These are phyloP conservation scores for Diddensiella santjacobensis DNA, from an alignment of 805 yeast genomes.

Conservation along the genomic window DNA sequence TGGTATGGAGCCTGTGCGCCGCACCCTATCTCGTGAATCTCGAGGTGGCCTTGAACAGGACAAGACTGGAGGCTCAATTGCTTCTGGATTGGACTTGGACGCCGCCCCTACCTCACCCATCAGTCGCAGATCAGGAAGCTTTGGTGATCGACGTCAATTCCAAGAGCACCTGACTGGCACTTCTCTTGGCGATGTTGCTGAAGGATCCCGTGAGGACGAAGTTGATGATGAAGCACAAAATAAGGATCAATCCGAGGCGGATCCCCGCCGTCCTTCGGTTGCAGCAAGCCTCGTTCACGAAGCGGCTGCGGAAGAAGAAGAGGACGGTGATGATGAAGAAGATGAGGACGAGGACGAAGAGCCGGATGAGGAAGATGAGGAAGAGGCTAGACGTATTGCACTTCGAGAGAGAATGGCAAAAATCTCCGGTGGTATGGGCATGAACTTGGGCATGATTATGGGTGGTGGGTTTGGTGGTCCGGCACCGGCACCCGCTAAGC, in stretches of 20 bases:
- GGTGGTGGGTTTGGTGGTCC: constrained; percentile 31
- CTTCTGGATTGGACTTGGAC: constrained; percentile 3
- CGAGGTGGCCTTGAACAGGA: constrained; percentile 6
- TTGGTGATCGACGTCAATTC: neutral
- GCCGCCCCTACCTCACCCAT: neutral
- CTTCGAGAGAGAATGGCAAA: constrained; percentile 95
- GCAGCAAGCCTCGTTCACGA: neutral
- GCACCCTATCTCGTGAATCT: constrained; percentile 8
- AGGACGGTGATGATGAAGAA: constrained; percentile 30
- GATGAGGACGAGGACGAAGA: constrained; percentile 32
- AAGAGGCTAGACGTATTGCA: constrained; percentile 60
- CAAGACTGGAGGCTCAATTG: constrained; percentile 14
- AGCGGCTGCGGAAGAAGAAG: constrained; percentile 14
- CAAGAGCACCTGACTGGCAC: constrained; percentile 1
- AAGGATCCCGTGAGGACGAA: neutral
- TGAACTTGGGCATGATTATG: constrained; percentile 31
- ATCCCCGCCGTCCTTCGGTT: neutral
- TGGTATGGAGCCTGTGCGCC: constrained; percentile 5
- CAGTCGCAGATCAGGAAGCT: constrained; percentile 6
- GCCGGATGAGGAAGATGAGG: constrained; percentile 42
- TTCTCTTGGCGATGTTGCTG: neutral
- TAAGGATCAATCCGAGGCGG: neutral
- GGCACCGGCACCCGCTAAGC: constrained; percentile 26
- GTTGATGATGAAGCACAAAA: neutral
- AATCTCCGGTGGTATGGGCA: constrained; percentile 75